Percentiles rank a stretch among this genome's conserved stretches.
Conservation (phyloP, 352 stramenopile species). For the Phytophthora capsici region DNA sequence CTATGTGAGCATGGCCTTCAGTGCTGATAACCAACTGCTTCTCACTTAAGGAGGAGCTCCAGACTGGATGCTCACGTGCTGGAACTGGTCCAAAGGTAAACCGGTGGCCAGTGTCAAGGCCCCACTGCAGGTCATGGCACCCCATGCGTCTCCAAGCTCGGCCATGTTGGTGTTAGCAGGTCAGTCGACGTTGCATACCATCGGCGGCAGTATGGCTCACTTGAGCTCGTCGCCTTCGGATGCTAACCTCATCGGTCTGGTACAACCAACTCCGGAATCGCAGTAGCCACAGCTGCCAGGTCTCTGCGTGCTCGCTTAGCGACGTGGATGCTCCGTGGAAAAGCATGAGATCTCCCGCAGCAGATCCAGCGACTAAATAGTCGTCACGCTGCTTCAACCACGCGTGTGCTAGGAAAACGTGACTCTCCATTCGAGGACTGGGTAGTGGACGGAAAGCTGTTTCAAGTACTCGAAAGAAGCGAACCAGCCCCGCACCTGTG, state of each 20-base stretch:
- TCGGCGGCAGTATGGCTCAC: constrained; percentile 29
- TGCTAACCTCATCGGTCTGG: constrained; percentile 29
- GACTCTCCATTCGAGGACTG: constrained; percentile 70
- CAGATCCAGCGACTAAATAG: constrained; percentile 86
- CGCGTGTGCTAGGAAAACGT: constrained; percentile 80
- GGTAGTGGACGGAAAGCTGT: constrained; percentile 87
- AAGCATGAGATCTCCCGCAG: constrained; percentile 84
- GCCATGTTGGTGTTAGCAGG: constrained; percentile 45
- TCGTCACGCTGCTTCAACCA: constrained; percentile 94
- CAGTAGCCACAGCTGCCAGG: constrained; percentile 23
- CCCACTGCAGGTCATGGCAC: constrained; percentile 61
- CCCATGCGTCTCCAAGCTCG: constrained; percentile 50
- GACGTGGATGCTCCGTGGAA: constrained; percentile 91
- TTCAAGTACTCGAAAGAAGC: constrained; percentile 93
- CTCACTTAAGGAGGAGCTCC: constrained; percentile 85
- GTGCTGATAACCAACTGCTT: constrained; percentile 90
- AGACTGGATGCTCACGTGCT: constrained; percentile 91
- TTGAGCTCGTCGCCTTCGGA: constrained; percentile 33
- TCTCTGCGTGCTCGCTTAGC: constrained; percentile 89
- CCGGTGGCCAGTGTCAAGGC: constrained; percentile 78
- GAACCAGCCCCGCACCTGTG: constrained; percentile 78
- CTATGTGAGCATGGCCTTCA: constrained; percentile 90
- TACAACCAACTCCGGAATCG: constrained; percentile 9
- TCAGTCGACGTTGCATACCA: constrained; percentile 33
- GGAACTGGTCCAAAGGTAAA: constrained; percentile 94